Conservation (phyloP, 2,329 filamentous ascomycete genomes). For the Aspergillus pseudoglaucus region DNA sequence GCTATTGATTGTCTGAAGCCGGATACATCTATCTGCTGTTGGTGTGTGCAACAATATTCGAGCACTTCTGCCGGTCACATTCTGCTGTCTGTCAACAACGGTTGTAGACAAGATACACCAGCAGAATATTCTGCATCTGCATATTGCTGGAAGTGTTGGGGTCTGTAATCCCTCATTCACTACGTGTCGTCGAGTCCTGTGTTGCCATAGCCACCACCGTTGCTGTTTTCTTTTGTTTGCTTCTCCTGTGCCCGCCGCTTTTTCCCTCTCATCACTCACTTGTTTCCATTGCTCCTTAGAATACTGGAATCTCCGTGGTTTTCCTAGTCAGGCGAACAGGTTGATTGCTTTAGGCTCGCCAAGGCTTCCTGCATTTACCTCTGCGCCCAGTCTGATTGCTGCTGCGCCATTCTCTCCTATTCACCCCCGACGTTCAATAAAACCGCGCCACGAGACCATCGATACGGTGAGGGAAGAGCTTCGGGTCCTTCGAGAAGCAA, state of each 20-base stretch:
- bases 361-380: neutral
- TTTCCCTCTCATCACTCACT: constrained; percentile 5
- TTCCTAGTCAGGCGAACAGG: neutral
- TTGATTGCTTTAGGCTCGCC: neutral
- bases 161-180: constrained; percentile 6
- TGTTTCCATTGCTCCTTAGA: constrained; percentile 6
- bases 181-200: neutral
- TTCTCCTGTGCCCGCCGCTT: constrained; percentile 2
- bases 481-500: constrained; percentile 4
- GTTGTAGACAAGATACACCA: constrained; percentile 1
- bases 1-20: constrained; percentile 11
- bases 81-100: neutral
- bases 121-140: constrained; percentile 1
- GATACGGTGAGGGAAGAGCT: constrained; percentile 5
- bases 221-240: constrained; percentile 1
- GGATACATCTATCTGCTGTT: constrained; percentile 9
- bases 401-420: neutral
- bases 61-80: constrained; percentile 1
- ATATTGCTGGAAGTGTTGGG: constrained; percentile 11
- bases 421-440: neutral
- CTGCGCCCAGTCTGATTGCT: neutral
- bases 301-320: constrained; percentile 6
- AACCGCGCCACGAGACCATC: constrained; percentile 2
- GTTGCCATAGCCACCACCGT: neutral
- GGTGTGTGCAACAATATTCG: constrained; percentile 4